Evolutionary conservation across 2,329 filamentous ascomycete species (phyloP).

Genomic region (Thelonectria blattea): DNA sequence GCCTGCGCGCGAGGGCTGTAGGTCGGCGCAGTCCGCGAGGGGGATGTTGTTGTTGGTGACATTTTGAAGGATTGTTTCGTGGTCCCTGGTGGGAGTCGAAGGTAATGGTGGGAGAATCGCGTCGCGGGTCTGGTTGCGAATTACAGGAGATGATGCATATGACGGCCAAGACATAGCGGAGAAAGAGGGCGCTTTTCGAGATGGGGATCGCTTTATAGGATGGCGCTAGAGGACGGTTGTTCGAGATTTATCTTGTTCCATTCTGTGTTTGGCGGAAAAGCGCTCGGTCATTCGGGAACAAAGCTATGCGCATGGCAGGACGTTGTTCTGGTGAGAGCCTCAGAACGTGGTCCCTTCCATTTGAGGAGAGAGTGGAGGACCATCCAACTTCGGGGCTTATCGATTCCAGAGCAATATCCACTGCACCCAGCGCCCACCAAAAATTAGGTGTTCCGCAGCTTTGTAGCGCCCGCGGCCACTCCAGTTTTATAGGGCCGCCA

Average conservation of each 20-base stretch:
- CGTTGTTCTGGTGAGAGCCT: slow-evolving; percentile 18
- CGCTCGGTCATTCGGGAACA: slow-evolving; percentile 23
- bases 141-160: slow-evolving; percentile 23
- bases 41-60: slow-evolving; percentile 13
- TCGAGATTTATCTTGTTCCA: slow-evolving; percentile 21
- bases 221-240: slow-evolving; percentile 19
- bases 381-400: slow-evolving; percentile 29
- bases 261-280: slow-evolving; percentile 15
- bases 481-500: background rate
- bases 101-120: slow-evolving; percentile 29
- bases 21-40: slow-evolving; percentile 41
- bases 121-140: slow-evolving; percentile 33
- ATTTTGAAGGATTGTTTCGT: slow-evolving; percentile 9
- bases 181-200: background rate
- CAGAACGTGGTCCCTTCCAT: slow-evolving; percentile 20
- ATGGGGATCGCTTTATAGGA: slow-evolving; percentile 19
- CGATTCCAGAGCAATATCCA: slow-evolving; percentile 24
- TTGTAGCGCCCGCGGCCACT: background rate
- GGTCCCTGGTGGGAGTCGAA: slow-evolving; percentile 21
- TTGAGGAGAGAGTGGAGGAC: slow-evolving; percentile 10
- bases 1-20: slow-evolving; percentile 54
- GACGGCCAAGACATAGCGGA: slow-evolving; percentile 32
- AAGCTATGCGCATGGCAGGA: slow-evolving; percentile 4
- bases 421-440: background rate
- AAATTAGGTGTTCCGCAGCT: background rate